These are phyloP conservation scores for Stenogyne calaminthoides DNA, from an alignment of 305 asterid species.

Conservation along the genomic window DNA sequence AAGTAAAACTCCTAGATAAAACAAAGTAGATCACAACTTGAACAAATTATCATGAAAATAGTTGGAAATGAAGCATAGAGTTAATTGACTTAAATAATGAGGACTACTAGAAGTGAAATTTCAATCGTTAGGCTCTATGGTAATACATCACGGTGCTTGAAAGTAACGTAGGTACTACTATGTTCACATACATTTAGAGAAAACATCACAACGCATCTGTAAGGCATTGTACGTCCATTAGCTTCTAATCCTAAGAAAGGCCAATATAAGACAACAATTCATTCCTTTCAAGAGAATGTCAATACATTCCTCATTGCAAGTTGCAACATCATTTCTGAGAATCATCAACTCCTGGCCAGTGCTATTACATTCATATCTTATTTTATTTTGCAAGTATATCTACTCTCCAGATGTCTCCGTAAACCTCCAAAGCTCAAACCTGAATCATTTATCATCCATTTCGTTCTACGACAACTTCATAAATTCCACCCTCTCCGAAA, in stretches of 20 bases:
- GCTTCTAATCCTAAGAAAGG: neutral
- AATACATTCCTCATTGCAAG: no score
- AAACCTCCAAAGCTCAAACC: slow-evolving; percentile 63
- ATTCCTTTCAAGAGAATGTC: no score
- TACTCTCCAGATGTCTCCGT: no score
- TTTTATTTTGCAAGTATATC: neutral
- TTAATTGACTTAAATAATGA: no score
- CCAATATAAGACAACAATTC: no score
- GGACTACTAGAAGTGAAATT: neutral
- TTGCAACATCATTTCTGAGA: neutral
- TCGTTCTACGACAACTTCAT: slow-evolving; percentile 65
- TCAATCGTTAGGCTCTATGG: neutral
- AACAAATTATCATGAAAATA: no score
- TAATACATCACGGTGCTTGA: neutral
- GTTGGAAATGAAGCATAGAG: no score
- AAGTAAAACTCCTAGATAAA: no score
- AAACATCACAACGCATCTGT: neutral
- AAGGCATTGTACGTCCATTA: neutral
- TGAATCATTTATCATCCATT: slow-evolving; percentile 43
- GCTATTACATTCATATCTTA: no score
- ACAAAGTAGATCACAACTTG: no score
- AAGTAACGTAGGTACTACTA: no score
- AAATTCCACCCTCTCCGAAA: slow-evolving; percentile 51
- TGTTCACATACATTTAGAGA: neutral
- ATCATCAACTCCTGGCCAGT: slow-evolving; percentile 9